Percentiles rank a stretch among this genome's conserved stretches.
These are phyloP conservation scores for Eimeria praecox DNA, from an alignment of 169 alveolate genomes.

Conservation along the genomic window DNA sequence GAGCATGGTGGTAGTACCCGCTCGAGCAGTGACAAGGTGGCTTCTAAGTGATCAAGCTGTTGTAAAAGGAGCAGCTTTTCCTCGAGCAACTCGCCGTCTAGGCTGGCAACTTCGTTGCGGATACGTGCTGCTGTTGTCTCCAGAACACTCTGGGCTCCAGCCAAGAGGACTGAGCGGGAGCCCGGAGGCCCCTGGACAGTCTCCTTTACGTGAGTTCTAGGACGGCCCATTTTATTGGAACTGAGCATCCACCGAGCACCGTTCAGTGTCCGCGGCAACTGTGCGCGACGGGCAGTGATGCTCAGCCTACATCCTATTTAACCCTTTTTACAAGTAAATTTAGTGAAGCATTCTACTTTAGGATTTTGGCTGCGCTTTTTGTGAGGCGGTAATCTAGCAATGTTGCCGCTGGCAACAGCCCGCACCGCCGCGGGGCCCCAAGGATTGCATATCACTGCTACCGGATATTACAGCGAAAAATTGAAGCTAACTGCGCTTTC, in stretches of 20 bases:
- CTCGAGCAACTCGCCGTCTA: conserved; percentile 71
- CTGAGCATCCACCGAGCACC: conserved; percentile 55
- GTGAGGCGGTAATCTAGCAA: background rate
- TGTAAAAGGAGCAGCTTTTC: conserved; percentile 66
- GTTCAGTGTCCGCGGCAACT: conserved; percentile 46
- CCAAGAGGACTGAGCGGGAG: conserved; percentile 55
- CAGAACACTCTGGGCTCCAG: conserved; percentile 68
- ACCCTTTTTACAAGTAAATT: background rate
- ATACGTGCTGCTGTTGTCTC: conserved; percentile 70
- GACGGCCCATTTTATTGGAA: conserved; percentile 44
- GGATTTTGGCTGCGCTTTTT: background rate
- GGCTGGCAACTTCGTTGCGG: conserved; percentile 51
- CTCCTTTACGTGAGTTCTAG: conserved; percentile 58
- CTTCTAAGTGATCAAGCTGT: conserved; percentile 65
- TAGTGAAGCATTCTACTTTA: background rate
- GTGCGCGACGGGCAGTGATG: conserved; percentile 9
- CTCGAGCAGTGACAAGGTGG: conserved; percentile 62
- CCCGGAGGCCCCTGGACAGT: conserved; percentile 67
- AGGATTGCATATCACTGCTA: background rate
- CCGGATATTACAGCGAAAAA: background rate
- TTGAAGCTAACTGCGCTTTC: background rate
- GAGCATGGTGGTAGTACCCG: conserved; percentile 25
- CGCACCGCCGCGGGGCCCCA: conserved; percentile 68
- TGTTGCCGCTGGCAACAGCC: conserved; percentile 50
- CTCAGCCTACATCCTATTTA: conserved; percentile 55